Base-by-base conservation (phyloP, 257 asterid species). In the Petunia axillaris region DNA sequence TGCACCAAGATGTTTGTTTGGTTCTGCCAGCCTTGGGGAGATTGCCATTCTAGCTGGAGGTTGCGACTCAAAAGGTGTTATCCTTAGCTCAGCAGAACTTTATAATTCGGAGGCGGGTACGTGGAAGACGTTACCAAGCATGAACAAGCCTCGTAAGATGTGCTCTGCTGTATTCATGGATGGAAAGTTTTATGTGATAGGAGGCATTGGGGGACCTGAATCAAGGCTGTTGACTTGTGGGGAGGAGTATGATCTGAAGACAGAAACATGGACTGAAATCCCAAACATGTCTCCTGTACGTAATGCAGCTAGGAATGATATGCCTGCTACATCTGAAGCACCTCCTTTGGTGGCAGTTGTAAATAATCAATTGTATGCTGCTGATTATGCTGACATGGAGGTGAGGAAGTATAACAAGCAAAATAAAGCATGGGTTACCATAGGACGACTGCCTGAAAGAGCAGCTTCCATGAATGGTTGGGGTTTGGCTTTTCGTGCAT, bases 11-110 rank as follows among this genome's bases (percentile, higher is more conserved):
- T 95, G 97, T 78, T 86, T 88, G 81, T 88, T 88, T 15, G 98
- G 98, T 53, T 96, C 99, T 0, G 98, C 99, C 5, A 96, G 97
- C 87, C 89, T 84, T 1, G 98, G 94, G 13, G 97, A 89, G 71
- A 89, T 91, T 5, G 98, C 99, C 0, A 92, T 96, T 55, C 64
- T 96, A 52, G 99, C 99, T 0, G 99, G 99, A 0, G 99, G 99
- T 1, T 92, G 98, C 40, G 97, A 91, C 57, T 85, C 90, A 4
- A 74, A 80, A 25, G 91, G 91, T 3, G 81, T 48, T 53, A 86
- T 88, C 40, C 85, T 88, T 44, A 83, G 80, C 75, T 86, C 91
- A 2, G 97, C 98, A 0, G 99, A 95, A 89, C 83, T 86, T 66
- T 88, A 88, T 60, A 86, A 88, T 80, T 88, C 91, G 2, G 90